These are phyloP conservation scores for Paramecium pentaurelia DNA, from an alignment of 73 alveolate genomes.

Conservation along the genomic window DNA sequence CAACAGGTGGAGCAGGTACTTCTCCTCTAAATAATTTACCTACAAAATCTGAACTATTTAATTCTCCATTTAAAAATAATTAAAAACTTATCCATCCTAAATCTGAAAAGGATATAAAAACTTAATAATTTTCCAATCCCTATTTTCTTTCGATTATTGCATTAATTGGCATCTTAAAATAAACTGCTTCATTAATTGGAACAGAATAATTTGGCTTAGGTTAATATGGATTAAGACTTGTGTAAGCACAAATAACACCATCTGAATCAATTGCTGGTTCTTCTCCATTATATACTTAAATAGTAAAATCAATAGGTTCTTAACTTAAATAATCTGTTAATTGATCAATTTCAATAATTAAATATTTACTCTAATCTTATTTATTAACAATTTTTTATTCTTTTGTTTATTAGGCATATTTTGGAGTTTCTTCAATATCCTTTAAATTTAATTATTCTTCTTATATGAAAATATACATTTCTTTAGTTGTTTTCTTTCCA, in stretches of 20 bases:
- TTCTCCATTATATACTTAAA: background rate
- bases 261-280: background rate
- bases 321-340: background rate
- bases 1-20: background rate
- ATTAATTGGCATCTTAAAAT: conserved; percentile 9
- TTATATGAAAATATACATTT: background rate
- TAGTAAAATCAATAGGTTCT: background rate
- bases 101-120: background rate
- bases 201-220: conserved; percentile 20
- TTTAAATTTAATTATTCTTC: conserved; percentile 7
- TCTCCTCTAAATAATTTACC: conserved; percentile 6
- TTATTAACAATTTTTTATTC: background rate
- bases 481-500: background rate
- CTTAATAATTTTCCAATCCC: background rate
- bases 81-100: conserved; percentile 15
- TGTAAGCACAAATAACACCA: background rate
- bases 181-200: background rate
- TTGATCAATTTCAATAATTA: background rate
- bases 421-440: conserved; percentile 19
- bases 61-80: background rate
- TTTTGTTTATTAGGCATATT: conserved; percentile 9
- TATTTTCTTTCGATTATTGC: background rate
- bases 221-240: background rate
- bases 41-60: background rate
- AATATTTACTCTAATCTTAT: background rate